phyloP scores from a whole-genome alignment of 208 protist species.

The Trichomonas gallinae region DNA sequence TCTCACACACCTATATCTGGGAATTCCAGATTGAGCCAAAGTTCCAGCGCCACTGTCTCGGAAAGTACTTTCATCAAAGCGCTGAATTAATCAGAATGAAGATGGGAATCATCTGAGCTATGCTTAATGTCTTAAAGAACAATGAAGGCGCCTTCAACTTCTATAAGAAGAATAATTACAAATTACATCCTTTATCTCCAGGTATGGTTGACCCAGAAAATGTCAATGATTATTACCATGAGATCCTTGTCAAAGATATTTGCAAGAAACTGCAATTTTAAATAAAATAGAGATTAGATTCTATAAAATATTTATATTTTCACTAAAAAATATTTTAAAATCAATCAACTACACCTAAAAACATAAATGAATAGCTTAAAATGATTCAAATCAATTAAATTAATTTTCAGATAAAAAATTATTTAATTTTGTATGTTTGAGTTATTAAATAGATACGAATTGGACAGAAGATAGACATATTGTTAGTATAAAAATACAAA shows the following conservation, averaged over 20 bases:
- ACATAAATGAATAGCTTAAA: no score
- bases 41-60: background rate
- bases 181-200: background rate
- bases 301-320: no score
- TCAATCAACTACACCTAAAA: no score
- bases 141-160: background rate
- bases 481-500: background rate
- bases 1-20: background rate
- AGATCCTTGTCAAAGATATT: background rate
- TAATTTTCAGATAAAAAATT: no score
- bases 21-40: background rate
- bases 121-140: background rate
- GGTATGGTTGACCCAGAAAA: background rate
- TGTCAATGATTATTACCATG: background rate
- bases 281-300: no score
- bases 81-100: slow-evolving; percentile 19
- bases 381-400: no score
- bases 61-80: background rate
- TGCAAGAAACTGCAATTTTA: background rate
- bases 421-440: no score
- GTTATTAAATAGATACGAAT: no score
- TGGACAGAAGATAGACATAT: no score
- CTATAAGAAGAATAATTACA: background rate
- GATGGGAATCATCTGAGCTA: background rate
- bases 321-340: no score